A percentile compares a stretch with the other conserved stretches of the same genome.
Conservation (phyloP, 495 filamentous ascomycete species). For the Neohortaea acidophila region DNA sequence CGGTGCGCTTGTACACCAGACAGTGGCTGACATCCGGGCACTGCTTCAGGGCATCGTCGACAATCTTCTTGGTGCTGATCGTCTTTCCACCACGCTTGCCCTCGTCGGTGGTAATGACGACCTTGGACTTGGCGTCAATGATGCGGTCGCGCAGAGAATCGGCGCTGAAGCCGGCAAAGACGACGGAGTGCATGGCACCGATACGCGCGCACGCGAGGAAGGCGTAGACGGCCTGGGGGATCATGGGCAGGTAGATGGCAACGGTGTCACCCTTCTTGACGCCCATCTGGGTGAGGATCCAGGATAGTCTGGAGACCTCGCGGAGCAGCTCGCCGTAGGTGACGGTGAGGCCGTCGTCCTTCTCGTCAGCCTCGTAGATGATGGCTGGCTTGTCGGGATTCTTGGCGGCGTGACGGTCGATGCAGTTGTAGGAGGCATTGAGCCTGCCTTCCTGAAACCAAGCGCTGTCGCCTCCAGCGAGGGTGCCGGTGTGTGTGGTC, state of each 20-base stretch:
- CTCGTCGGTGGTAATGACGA: constrained; percentile 94
- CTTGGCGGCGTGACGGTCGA: constrained; percentile 89
- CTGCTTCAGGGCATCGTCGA: constrained; percentile 94
- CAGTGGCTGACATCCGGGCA: constrained; percentile 78
- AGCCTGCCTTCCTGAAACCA: constrained; percentile 93
- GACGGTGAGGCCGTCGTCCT: constrained; percentile 69
- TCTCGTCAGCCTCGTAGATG: constrained; percentile 97
- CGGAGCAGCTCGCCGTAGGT: constrained; percentile 89
- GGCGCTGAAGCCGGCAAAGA: constrained; percentile 95
- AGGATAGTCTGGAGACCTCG: constrained; percentile 74
- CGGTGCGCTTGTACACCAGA: constrained; percentile 90
- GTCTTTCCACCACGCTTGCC: constrained; percentile 95
- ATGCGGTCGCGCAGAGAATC: constrained; percentile 95
- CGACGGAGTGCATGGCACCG: constrained; percentile 92
- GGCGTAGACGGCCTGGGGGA: constrained; percentile 83
- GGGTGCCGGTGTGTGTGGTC: constrained; percentile 67
- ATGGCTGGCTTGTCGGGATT: constrained; percentile 85
- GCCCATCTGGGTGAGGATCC: constrained; percentile 81
- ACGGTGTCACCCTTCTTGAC: constrained; percentile 97
- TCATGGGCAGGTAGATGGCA: constrained; percentile 96
- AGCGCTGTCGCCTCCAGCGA: constrained; percentile 67
- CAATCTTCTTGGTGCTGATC: constrained; percentile 98
- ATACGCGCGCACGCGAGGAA: constrained; percentile 86
- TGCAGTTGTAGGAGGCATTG: constrained; percentile 94
- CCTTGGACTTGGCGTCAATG: constrained; percentile 71